phyloP scores from a whole-genome alignment of 257 asterid species.

The Catharanthus roseus region DNA sequence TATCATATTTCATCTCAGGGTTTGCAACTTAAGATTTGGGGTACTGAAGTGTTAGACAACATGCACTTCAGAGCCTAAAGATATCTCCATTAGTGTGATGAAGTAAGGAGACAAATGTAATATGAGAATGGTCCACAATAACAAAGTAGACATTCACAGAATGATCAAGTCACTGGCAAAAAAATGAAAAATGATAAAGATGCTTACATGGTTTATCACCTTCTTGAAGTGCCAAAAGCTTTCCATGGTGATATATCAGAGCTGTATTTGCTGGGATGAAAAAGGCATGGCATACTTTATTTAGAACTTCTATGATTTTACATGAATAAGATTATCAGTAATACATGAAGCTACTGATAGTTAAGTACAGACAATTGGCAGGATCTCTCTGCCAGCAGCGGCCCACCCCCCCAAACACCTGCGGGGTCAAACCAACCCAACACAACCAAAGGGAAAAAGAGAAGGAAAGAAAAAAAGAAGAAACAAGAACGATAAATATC shows the following conservation, averaged over 20 bases:
- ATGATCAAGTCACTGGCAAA: background rate
- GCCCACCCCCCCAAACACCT: no score
- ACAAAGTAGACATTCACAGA: background rate
- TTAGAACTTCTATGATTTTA: constrained; percentile 14
- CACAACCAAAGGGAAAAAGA: background rate
- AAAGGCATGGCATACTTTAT: constrained; percentile 15
- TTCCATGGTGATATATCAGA: constrained; percentile 77
- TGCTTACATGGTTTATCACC: constrained; percentile 91
- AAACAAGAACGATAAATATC: background rate
- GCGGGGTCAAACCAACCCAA: background rate
- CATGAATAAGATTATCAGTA: background rate
- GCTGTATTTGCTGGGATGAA: constrained; percentile 82
- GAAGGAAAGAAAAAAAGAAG: no score
- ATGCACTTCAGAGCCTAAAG: background rate
- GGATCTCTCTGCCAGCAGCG: background rate
- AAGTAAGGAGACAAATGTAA: background rate
- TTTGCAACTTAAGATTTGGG: background rate
- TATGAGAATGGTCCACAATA: background rate
- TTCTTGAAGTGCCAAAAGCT: constrained; percentile 89
- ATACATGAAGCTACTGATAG: background rate
- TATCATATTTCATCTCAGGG: background rate
- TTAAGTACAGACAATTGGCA: background rate
- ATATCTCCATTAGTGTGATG: background rate
- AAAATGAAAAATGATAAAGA: constrained; percentile 7
- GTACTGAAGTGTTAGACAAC: background rate